phyloP scores from a whole-genome alignment of 139 green algal genomes.

The Monoraphidium neglectum region DNA sequence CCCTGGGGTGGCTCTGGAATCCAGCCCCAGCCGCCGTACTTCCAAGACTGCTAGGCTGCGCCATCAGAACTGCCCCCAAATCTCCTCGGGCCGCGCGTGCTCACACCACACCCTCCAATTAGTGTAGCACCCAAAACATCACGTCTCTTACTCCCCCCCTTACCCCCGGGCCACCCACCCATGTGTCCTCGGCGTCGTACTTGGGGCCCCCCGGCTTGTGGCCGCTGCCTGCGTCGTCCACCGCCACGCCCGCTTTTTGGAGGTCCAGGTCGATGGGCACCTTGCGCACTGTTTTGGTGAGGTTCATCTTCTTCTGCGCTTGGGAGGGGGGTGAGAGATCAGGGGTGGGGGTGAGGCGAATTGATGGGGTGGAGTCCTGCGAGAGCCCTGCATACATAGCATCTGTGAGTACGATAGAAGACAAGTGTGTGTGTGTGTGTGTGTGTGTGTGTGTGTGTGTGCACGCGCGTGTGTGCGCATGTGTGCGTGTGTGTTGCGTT shows the following conservation, averaged over 20 bases:
- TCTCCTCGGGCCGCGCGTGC: background rate
- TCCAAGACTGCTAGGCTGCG: no score
- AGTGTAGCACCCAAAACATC: background rate
- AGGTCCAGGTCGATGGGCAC: constrained; percentile 73
- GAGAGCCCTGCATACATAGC: no score
- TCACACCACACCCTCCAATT: background rate
- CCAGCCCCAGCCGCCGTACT: no score
- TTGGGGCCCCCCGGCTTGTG: constrained; percentile 53
- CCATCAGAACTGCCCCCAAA: background rate
- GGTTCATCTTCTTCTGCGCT: constrained; percentile 87
- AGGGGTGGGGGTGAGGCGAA: constrained; percentile 83
- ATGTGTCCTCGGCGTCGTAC: constrained; percentile 74
- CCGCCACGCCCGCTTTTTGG: constrained; percentile 41
- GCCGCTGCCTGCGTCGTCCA: constrained; percentile 52
- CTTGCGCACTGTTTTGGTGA: constrained; percentile 96
- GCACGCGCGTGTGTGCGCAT: no score
- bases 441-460: no score
- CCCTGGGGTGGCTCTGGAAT: constrained; percentile 53
- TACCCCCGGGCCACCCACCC: constrained; percentile 32
- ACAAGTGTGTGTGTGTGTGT: no score
- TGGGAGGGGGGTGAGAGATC: constrained; percentile 27
- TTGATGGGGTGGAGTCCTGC: constrained; percentile 93
- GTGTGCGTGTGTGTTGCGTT: no score
- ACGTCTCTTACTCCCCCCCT: background rate
- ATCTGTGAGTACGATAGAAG: no score